These are phyloP conservation scores for Microsporum audouinii DNA, from an alignment of 2,329 filamentous ascomycete genomes.

Conservation along the genomic window DNA sequence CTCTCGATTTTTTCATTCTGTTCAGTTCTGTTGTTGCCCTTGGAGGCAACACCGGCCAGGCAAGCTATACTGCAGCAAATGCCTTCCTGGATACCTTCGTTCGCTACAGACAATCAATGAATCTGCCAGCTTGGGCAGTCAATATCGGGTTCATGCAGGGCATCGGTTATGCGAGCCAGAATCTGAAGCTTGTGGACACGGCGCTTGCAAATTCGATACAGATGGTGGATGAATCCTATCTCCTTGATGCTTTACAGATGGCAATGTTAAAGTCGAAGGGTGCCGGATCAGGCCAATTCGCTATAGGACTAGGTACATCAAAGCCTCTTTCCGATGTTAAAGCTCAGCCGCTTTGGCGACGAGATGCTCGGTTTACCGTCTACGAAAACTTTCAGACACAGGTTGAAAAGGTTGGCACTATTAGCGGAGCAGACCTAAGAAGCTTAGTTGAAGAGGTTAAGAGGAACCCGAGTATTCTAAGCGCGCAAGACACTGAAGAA, in stretches of 20 bases:
- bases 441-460: background rate
- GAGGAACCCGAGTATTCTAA: background rate
- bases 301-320: background rate
- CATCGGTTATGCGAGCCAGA: background rate
- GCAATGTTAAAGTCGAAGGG: background rate
- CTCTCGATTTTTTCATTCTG: conserved; percentile 18
- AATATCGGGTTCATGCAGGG: conserved; percentile 1
- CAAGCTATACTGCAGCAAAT: conserved; percentile 10
- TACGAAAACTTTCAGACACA: background rate
- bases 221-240: background rate
- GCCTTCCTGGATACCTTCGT: conserved; percentile 12
- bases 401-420: background rate
- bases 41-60: conserved; percentile 6
- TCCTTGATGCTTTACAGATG: background rate
- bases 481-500: background rate
- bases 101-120: conserved; percentile 11
- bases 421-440: background rate
- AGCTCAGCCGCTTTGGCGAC: background rate
- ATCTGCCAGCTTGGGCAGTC: background rate
- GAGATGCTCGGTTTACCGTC: background rate
- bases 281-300: background rate
- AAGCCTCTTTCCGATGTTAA: background rate
- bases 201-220: conserved; percentile 12
- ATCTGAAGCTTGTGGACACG: background rate
- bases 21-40: conserved; percentile 6